These are phyloP conservation scores for Aspergillus sp. DNA, from an alignment of 2,329 filamentous ascomycete genomes.

Conservation along the genomic window DNA sequence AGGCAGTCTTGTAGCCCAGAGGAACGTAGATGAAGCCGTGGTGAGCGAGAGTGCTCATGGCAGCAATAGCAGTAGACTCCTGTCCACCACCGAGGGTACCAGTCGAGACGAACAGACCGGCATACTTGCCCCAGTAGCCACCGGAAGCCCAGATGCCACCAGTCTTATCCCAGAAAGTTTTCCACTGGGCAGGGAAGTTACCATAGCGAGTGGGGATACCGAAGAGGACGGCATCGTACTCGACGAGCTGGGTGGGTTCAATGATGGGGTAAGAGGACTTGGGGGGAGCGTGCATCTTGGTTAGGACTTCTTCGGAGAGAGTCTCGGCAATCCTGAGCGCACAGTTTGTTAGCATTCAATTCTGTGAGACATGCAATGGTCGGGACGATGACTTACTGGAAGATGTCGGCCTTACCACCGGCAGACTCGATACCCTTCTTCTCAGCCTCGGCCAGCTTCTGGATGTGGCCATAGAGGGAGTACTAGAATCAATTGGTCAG, in stretches of 20 bases:
- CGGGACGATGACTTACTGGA: constrained; percentile 56
- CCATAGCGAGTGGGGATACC: constrained; percentile 95
- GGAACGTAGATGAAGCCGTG: constrained; percentile 98
- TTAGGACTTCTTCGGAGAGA: constrained; percentile 73
- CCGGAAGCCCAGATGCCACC: constrained; percentile 79
- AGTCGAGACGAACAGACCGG: constrained; percentile 87
- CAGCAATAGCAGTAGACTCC: constrained; percentile 75
- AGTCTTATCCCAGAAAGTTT: constrained; percentile 77
- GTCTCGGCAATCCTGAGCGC: constrained; percentile 71
- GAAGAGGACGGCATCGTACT: constrained; percentile 85
- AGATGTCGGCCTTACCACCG: constrained; percentile 76
- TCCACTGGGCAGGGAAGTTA: constrained; percentile 97
- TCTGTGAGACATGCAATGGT: neutral
- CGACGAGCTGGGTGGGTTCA: constrained; percentile 57
- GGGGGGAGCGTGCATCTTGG: constrained; percentile 84
- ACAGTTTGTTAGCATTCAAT: constrained; percentile 5
- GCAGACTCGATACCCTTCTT: constrained; percentile 84
- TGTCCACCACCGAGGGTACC: constrained; percentile 82
- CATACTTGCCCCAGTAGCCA: constrained; percentile 79
- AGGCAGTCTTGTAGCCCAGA: constrained; percentile 81
- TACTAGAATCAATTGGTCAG: constrained; percentile 53
- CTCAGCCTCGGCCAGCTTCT: constrained; percentile 79
- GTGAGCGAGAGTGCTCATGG: constrained; percentile 82
- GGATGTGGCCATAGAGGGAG: constrained; percentile 91
- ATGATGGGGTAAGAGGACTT: constrained; percentile 67